phyloP scores from a whole-genome alignment of 179 eudicot genomes.

The Silene vulgaris region DNA sequence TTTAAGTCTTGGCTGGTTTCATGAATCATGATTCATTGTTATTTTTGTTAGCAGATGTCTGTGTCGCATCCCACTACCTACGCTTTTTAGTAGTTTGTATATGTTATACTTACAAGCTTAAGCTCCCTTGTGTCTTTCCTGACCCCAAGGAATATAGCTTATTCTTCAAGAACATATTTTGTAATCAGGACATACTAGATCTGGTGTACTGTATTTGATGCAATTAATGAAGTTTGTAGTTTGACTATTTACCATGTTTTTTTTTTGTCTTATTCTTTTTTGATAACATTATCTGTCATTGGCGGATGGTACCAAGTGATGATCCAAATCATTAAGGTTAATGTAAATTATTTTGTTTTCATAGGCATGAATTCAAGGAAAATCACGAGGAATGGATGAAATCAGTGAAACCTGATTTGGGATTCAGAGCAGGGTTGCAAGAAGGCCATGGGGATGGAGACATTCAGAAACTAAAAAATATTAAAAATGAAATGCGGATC shows the following conservation, averaged over 20 bases:
- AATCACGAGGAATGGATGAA: slow-evolving; percentile 74
- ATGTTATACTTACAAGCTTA: background rate
- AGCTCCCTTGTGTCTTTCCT: background rate
- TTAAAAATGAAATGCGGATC: slow-evolving; percentile 67
- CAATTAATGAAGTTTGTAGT: background rate
- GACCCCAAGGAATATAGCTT: background rate
- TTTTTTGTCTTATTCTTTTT: no score
- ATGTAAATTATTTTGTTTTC: background rate
- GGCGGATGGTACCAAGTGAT: background rate
- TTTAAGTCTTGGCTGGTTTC: background rate
- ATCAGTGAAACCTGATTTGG: slow-evolving; percentile 54
- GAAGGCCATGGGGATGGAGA: slow-evolving; percentile 41
- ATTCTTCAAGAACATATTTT: background rate
- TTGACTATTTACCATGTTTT: background rate
- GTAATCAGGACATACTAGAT: background rate
- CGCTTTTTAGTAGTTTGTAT: background rate
- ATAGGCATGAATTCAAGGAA: slow-evolving; percentile 67
- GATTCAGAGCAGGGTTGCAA: slow-evolving; percentile 39
- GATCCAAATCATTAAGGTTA: background rate
- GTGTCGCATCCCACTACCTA: background rate
- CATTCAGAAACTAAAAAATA: slow-evolving; percentile 42
- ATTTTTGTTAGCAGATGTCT: background rate
- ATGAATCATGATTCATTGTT: background rate
- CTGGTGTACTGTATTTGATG: background rate
- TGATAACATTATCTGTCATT: background rate